These are phyloP conservation scores for Trypanosoma cruzi DNA, from an alignment of 208 protist species.

Conservation along the genomic window DNA sequence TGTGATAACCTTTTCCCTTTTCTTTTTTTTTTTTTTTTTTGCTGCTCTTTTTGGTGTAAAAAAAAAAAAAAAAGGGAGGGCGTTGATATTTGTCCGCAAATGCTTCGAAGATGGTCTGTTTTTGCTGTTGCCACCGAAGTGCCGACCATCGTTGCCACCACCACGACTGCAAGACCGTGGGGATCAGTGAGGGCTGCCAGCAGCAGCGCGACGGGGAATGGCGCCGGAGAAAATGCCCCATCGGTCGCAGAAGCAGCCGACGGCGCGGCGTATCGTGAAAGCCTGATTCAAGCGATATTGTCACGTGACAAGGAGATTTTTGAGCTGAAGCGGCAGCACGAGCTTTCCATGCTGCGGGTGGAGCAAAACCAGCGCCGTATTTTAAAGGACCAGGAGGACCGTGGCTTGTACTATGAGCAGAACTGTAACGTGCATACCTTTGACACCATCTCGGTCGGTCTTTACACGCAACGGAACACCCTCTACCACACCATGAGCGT, in stretches of 20 bases:
- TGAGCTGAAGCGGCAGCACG: slow-evolving; percentile 88
- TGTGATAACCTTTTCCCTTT: slow-evolving; percentile 1
- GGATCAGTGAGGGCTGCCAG: background rate
- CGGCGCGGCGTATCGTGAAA: slow-evolving; percentile 39
- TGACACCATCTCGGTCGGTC: slow-evolving; percentile 83
- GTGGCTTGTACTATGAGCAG: slow-evolving; percentile 92
- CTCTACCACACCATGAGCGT: slow-evolving; percentile 88
- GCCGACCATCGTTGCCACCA: background rate
- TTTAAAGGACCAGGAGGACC: slow-evolving; percentile 88
- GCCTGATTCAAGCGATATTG: slow-evolving; percentile 74
- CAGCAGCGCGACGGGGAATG: slow-evolving; percentile 1
- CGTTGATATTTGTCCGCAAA: background rate
- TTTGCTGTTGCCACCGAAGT: background rate
- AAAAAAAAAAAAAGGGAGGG: background rate
- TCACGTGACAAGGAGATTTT: slow-evolving; percentile 89
- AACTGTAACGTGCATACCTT: slow-evolving; percentile 92
- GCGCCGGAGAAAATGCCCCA: background rate
- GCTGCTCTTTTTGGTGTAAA: background rate
- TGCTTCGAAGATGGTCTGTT: slow-evolving; percentile 9
- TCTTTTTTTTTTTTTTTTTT: slow-evolving; percentile 5
- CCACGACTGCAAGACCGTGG: background rate
- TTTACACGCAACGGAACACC: slow-evolving; percentile 87
- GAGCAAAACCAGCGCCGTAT: slow-evolving; percentile 83
- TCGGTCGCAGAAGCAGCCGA: background rate
- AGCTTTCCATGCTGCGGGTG: slow-evolving; percentile 90